Conservation (phyloP, 306 rosid genomes). For the Alnus rubra region DNA sequence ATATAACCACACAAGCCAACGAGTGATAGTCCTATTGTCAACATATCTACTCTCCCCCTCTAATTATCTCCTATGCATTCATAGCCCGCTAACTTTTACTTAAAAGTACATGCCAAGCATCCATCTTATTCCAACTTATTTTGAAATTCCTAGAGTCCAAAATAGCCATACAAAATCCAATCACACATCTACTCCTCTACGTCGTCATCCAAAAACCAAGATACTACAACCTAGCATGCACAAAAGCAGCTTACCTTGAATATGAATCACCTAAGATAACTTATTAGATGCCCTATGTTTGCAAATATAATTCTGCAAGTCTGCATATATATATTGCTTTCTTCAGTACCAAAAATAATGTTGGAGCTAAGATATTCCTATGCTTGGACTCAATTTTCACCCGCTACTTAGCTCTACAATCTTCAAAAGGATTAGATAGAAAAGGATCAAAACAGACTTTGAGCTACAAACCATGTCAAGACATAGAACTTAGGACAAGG, state of each 20-base stretch:
- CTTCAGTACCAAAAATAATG: not conserved
- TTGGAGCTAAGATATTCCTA: not conserved
- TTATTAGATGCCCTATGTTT: not conserved
- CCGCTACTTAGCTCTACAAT: not conserved
- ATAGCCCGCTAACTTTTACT: not conserved
- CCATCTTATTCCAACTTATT: not conserved
- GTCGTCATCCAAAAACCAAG: not conserved
- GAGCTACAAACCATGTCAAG: not conserved
- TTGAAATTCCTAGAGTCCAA: not conserved
- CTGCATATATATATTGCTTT: not conserved
- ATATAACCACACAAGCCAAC: constrained; percentile 1
- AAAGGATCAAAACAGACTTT: not conserved
- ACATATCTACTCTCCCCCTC: not conserved
- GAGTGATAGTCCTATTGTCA: not conserved
- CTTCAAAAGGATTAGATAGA: not conserved
- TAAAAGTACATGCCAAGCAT: constrained; percentile 3
- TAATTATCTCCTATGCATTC: not conserved
- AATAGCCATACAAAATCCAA: not conserved
- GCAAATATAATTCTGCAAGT: not conserved
- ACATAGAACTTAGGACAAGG: not conserved
- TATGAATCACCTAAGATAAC: not conserved
- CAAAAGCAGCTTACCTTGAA: not conserved
- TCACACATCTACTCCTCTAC: not conserved
- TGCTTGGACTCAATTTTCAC: not conserved
- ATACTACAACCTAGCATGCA: not conserved